Evolutionary conservation across 495 filamentous ascomycete genomes (phyloP).

Genomic region (Podospora fimiseda): DNA sequence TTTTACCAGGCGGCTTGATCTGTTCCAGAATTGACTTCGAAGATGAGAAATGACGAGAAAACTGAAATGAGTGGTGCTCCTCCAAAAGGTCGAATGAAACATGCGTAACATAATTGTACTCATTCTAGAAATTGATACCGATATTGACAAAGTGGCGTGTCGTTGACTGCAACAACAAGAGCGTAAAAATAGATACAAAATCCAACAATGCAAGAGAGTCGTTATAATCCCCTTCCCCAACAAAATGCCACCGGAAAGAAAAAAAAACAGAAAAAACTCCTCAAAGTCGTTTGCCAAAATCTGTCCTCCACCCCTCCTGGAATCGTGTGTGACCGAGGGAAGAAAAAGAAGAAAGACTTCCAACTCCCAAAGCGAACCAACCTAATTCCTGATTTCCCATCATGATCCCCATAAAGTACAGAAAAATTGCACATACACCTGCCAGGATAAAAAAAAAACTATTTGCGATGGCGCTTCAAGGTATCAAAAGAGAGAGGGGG

Average conservation of each 20-base stretch:
- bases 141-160: no score
- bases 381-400: background rate
- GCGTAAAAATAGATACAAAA: background rate
- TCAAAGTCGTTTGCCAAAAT: background rate
- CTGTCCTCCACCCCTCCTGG: background rate
- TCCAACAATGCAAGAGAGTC: background rate
- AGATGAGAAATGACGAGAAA: no score
- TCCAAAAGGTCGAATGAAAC: no score
- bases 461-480: slow-evolving; percentile 14
- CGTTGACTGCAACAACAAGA: background rate
- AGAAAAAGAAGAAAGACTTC: background rate
- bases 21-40: no score
- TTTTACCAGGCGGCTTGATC: no score
- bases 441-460: slow-evolving; percentile 8
- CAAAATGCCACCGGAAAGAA: background rate
- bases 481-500: slow-evolving; percentile 26
- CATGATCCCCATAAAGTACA: background rate
- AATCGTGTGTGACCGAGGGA: background rate
- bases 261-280: background rate
- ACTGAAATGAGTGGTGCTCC: no score
- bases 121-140: no score
- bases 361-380: background rate
- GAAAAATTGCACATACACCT: background rate
- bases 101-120: no score
- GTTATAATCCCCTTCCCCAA: background rate